phyloP scores from a whole-genome alignment of 805 yeast genomes.

The Teunomyces barrocoloradensis region DNA sequence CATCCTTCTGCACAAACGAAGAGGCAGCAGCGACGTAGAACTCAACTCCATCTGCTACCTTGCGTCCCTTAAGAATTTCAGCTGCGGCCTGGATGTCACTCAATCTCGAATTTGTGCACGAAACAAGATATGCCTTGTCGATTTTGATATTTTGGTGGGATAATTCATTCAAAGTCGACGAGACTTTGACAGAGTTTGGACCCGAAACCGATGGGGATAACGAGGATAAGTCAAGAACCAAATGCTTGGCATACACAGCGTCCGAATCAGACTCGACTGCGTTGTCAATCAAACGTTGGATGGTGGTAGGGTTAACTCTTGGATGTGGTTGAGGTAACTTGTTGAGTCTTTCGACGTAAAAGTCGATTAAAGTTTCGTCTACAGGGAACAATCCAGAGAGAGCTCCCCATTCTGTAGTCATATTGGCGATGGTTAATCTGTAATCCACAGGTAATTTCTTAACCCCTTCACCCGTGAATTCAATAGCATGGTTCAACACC shows the following conservation, averaged over 20 bases:
- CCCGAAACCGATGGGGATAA: slow-evolving; percentile 91
- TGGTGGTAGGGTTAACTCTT: slow-evolving; percentile 64
- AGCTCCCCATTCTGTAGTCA: slow-evolving; percentile 99
- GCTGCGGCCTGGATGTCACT: slow-evolving; percentile 96
- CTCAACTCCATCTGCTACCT: slow-evolving; percentile 86
- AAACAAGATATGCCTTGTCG: slow-evolving; percentile 94
- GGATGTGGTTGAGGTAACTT: slow-evolving; percentile 74
- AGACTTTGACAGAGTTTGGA: slow-evolving; percentile 94
- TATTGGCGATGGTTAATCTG: slow-evolving; percentile 89
- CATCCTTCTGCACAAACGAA: slow-evolving; percentile 87
- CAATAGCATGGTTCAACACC: slow-evolving; percentile 90
- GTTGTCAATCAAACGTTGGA: slow-evolving; percentile 50
- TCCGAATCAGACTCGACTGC: slow-evolving; percentile 59
- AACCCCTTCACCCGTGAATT: slow-evolving; percentile 83
- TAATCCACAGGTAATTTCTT: slow-evolving; percentile 70
- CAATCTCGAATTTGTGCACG: slow-evolving; percentile 94
- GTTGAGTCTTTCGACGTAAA: slow-evolving; percentile 61
- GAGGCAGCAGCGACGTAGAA: slow-evolving; percentile 98
- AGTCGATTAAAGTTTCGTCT: slow-evolving; percentile 70
- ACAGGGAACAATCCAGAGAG: slow-evolving; percentile 97
- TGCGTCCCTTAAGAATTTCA: slow-evolving; percentile 72
- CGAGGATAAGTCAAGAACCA: slow-evolving; percentile 74
- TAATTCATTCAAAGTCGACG: slow-evolving; percentile 73
- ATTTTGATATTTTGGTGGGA: slow-evolving; percentile 71
- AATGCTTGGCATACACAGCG: slow-evolving; percentile 85